Evolutionary conservation across 2,329 filamentous ascomycete genomes (phyloP).

Genomic region (Claviceps maximensis): DNA sequence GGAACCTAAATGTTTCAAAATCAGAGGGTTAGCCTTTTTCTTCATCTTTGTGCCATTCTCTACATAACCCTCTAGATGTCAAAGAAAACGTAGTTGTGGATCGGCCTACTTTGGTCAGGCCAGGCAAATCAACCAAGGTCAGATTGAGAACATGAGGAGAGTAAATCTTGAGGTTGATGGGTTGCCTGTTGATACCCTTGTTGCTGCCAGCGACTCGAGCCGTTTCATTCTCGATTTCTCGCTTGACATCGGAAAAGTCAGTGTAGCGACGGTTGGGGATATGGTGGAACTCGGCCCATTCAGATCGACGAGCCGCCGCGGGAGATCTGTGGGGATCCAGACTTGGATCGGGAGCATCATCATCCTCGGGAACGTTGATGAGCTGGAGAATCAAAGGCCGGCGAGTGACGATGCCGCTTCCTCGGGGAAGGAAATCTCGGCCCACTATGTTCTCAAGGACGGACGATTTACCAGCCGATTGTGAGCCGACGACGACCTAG

Average conservation of each 20-base stretch:
- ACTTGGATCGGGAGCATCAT: constrained; percentile 48
- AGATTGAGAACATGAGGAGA: constrained; percentile 93
- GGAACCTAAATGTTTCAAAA: constrained; percentile 48
- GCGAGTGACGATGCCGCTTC: constrained; percentile 91
- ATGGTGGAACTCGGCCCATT: constrained; percentile 95
- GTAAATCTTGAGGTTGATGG: constrained; percentile 98
- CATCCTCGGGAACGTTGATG: constrained; percentile 85
- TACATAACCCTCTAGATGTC: constrained; percentile 6
- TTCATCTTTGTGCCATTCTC: neutral
- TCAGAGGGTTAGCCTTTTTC: neutral
- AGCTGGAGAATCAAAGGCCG: constrained; percentile 92
- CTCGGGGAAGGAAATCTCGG: constrained; percentile 89
- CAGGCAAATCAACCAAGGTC: constrained; percentile 89
- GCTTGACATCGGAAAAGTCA: constrained; percentile 85
- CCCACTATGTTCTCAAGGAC: constrained; percentile 98
- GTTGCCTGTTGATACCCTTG: constrained; percentile 94
- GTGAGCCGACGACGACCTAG: constrained; percentile 93
- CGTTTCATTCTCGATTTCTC: constrained; percentile 95
- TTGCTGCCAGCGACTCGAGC: constrained; percentile 84
- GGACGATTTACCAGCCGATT: constrained; percentile 96
- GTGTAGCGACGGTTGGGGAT: constrained; percentile 79
- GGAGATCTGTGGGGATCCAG: constrained; percentile 65
- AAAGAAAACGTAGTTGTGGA: neutral
- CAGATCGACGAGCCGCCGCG: constrained; percentile 50
- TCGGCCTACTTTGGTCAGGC: constrained; percentile 69